Evolutionary conservation across 257 asterid genomes (phyloP), one percentile per base, ranked within the genome.

Genomic region (Fraxinus excelsior): DNA sequence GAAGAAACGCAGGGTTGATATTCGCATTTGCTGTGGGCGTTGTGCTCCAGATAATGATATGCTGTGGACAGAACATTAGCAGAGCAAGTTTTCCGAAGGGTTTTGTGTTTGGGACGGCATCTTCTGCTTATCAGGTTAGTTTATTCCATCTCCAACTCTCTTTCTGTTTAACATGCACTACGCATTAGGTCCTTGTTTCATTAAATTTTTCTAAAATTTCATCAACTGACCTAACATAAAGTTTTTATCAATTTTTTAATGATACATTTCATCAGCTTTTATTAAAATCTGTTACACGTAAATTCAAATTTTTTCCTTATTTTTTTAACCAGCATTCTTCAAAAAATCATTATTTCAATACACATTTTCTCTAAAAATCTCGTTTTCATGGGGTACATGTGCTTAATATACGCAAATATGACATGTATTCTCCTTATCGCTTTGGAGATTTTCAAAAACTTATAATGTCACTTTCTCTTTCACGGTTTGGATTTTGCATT

Each of bases 51-150:
- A 60, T 73, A 28, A 35, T 31, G 32, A 60, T 73, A 28, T 82
- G 86, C 68, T 74, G 60, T 34, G 91, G 85, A 5, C 78, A 78
- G 53, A 88, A 85, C 42, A 79, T 88, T 2, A 86, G 79, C 21
- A 88, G 98, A 83, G 70, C 80, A 84, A 89, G 85, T 75, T 94
- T 94, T 65, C 98, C 98, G 0, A 72, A 82, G 67, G 97, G 90
- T 72, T 94, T 94, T 81, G 97, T 94, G 40, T 94, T 94, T 82
- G 98, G 98, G 13, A 92, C 97, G 70, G 97, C 98, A 10, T 92
- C 98, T 76, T 86, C 98, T 77, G 96, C 97, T 75, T 92, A 81
- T 80, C 97, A 94, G 97, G 98, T 92, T 42, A 40, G 9, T 34
- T 35, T 32, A 21, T 16, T 32, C 21, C 40, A 26, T 62, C 67